A percentile compares a stretch with the other conserved stretches of the same genome.
Evolutionary conservation across 331 rosid genomes (phyloP).

Genomic region (Malus hybrid): DNA sequence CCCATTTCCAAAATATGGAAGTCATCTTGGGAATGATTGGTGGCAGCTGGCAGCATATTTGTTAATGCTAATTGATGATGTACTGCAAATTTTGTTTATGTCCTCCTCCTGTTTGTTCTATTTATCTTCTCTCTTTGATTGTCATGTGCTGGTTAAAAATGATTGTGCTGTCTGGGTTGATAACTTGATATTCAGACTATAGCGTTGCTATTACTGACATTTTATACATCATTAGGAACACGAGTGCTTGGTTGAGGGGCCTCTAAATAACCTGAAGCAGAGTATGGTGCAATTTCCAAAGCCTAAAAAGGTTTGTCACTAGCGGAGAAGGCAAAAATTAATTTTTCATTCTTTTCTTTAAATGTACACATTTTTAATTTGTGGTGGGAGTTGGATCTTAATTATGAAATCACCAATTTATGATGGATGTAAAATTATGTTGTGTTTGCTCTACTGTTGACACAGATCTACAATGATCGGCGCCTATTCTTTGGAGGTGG

Average conservation of each 20-base stretch:
- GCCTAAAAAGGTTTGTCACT: constrained; percentile 76
- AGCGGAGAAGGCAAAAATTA: neutral
- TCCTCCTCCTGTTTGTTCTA: neutral
- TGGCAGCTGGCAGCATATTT: neutral
- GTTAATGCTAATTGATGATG: neutral
- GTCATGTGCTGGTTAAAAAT: neutral
- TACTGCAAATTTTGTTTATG: neutral
- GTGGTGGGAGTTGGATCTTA: neutral
- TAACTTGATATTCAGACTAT: neutral
- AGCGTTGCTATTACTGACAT: neutral
- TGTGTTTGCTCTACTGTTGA: constrained; percentile 6
- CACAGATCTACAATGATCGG: constrained; percentile 86
- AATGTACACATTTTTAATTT: neutral
- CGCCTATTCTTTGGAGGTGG: constrained; percentile 91
- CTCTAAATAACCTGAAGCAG: constrained; percentile 90
- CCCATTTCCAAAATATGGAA: neutral
- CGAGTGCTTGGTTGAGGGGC: constrained; percentile 99
- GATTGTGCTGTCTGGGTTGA: neutral
- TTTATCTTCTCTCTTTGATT: neutral
- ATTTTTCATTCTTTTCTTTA: neutral
- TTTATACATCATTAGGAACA: constrained; percentile 50
- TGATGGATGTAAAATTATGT: neutral
- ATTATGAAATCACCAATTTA: neutral
- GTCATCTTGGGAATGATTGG: neutral
- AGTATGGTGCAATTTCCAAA: constrained; percentile 99